Percentiles rank a stretch among this genome's conserved stretches.
Evolutionary conservation across 805 yeast species (phyloP).

Genomic region (Candida suzukii): DNA sequence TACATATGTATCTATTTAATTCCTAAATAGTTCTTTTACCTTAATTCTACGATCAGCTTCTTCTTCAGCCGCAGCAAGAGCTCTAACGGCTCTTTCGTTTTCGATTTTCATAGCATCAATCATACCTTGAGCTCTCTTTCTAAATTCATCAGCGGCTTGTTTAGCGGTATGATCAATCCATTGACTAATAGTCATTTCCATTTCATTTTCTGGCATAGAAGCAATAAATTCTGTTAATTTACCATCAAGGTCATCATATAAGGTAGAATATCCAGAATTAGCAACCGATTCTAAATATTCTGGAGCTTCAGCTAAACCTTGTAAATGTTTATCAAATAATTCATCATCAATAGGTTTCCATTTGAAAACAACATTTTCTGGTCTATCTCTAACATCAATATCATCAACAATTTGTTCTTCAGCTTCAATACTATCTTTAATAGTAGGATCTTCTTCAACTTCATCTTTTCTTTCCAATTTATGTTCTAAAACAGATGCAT

Average conservation of each 20-base stretch:
- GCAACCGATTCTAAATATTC: constrained; percentile 5
- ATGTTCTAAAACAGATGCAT: not conserved
- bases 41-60: not conserved
- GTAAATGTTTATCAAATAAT: not conserved
- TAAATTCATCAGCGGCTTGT: constrained; percentile 43
- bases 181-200: constrained; percentile 60
- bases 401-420: not conserved
- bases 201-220: constrained; percentile 63
- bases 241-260: constrained; percentile 62
- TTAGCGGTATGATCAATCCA: constrained; percentile 58
- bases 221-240: constrained; percentile 55
- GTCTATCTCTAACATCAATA: not conserved
- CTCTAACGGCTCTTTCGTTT: constrained; percentile 41
- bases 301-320: not conserved
- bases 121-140: constrained; percentile 39
- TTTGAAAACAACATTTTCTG: not conserved
- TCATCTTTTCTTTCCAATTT: not conserved
- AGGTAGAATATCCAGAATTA: constrained; percentile 27
- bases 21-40: no score
- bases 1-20: no score
- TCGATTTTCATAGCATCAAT: constrained; percentile 40
- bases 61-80: constrained; percentile 16
- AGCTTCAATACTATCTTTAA: not conserved
- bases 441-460: not conserved
- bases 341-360: not conserved